Conservation (phyloP, 2,329 filamentous ascomycete species). For the Verticillium zaregamsianum region DNA sequence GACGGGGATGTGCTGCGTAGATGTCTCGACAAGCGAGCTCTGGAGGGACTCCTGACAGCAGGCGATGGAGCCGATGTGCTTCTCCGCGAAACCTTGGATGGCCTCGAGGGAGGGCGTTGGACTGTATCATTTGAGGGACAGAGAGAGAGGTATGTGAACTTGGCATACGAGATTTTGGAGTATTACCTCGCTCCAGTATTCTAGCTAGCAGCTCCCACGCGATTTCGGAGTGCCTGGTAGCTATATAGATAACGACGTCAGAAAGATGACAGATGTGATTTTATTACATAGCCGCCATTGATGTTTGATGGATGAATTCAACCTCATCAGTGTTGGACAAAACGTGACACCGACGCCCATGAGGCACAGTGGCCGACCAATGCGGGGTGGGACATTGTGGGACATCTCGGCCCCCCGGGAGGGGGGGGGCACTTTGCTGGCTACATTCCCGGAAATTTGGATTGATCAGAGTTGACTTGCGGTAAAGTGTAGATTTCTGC, state of each 20-base stretch:
- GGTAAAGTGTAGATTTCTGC: too few relatives aligned
- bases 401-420: too few relatives aligned
- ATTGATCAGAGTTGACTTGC: too few relatives aligned
- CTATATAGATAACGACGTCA: neutral
- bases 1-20: constrained; percentile 62
- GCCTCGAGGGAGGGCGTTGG: constrained; percentile 41
- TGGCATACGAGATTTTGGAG: constrained; percentile 51
- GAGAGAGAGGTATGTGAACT: constrained; percentile 33
- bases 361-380: too few relatives aligned
- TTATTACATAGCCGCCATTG: too few relatives aligned
- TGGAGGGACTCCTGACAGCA: constrained; percentile 37
- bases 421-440: too few relatives aligned
- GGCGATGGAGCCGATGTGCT: constrained; percentile 23
- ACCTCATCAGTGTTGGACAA: too few relatives aligned
- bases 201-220: constrained; percentile 19
- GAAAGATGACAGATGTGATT: neutral
- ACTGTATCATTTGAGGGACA: constrained; percentile 26
- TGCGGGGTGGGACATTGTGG: too few relatives aligned
- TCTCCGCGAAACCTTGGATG: constrained; percentile 45
- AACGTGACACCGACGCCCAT: too few relatives aligned
- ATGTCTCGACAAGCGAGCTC: constrained; percentile 40
- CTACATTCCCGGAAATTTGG: too few relatives aligned
- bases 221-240: neutral
- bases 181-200: constrained; percentile 48
- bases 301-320: too few relatives aligned